phyloP scores from a whole-genome alignment of 768 basidiomycete species.

The Boletus bicolor region DNA sequence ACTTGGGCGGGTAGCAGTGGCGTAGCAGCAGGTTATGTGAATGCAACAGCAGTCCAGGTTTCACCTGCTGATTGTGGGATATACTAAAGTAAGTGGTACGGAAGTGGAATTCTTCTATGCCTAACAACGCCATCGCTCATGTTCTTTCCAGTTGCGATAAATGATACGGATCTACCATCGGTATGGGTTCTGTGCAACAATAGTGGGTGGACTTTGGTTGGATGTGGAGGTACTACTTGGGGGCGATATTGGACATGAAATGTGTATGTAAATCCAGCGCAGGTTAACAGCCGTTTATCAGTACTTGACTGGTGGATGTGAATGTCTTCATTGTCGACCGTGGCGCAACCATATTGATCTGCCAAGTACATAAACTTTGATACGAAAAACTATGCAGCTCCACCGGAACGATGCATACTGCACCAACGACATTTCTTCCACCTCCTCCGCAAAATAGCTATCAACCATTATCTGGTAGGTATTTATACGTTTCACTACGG shows the following conservation, averaged over 20 bases:
- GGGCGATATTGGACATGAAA: too few species aligned
- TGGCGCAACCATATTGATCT: not conserved
- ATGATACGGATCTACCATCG: not conserved
- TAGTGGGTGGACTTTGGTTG: too few species aligned
- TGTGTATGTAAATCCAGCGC: too few species aligned
- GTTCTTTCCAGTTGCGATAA: not conserved
- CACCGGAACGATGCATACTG: conserved; percentile 58
- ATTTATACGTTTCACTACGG: conserved; percentile 23
- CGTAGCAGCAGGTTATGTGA: not conserved
- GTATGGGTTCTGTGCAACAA: not conserved
- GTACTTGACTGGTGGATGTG: not conserved
- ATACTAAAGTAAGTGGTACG: not conserved
- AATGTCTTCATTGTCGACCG: not conserved
- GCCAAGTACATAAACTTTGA: conserved; percentile 52
- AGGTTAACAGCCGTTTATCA: not conserved
- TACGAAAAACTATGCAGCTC: conserved; percentile 70
- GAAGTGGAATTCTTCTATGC: not conserved
- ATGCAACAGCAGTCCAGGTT: not conserved
- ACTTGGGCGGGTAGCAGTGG: not conserved
- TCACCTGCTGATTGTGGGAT: not conserved
- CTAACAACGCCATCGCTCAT: not conserved
- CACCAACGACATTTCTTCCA: conserved; percentile 35
- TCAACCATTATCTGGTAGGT: conserved; percentile 36
- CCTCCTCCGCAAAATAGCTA: conserved; percentile 37
- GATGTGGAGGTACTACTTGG: too few species aligned